These are phyloP conservation scores for Williopsis jadinii DNA, from an alignment of 1,139 yeast species.

Conservation along the genomic window DNA sequence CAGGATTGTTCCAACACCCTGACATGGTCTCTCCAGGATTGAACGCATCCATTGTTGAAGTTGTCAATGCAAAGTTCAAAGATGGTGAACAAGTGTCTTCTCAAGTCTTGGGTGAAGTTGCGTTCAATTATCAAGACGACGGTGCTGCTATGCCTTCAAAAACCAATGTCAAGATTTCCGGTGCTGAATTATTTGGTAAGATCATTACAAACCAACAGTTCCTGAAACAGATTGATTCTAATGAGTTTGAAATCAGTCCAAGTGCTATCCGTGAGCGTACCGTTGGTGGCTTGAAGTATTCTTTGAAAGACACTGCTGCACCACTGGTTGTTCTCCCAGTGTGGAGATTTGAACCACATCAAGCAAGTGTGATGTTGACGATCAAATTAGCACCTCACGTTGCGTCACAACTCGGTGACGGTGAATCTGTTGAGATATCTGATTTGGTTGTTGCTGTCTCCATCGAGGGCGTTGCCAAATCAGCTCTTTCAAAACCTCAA, in stretches of 20 bases:
- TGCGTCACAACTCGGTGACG: constrained; percentile 27
- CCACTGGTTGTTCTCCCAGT: constrained; percentile 76
- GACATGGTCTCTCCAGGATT: constrained; percentile 52
- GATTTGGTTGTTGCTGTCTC: constrained; percentile 71
- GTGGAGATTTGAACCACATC: constrained; percentile 83
- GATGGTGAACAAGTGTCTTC: constrained; percentile 56
- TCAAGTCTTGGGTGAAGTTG: constrained; percentile 72
- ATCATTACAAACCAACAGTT: constrained; percentile 31
- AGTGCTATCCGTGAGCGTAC: constrained; percentile 44
- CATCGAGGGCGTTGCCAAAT: constrained; percentile 39
- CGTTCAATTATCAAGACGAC: constrained; percentile 52
- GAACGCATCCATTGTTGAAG: constrained; percentile 74
- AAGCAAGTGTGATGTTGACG: constrained; percentile 77
- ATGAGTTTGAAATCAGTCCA: constrained; percentile 28
- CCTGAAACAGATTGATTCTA: constrained; percentile 27
- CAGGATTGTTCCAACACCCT: constrained; percentile 44
- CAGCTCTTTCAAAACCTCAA: constrained; percentile 85
- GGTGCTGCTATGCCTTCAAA: constrained; percentile 28
- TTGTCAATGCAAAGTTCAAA: constrained; percentile 64
- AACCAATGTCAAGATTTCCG: constrained; percentile 27
- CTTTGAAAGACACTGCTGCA: constrained; percentile 40
- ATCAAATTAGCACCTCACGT: constrained; percentile 52
- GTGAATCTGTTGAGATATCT: constrained; percentile 32
- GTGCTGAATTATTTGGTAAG: constrained; percentile 26
- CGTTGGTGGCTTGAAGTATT: constrained; percentile 69